Base-by-base conservation (phyloP, 2,329 filamentous ascomycete genomes). In the Sphaerostilbella broomeana region DNA sequence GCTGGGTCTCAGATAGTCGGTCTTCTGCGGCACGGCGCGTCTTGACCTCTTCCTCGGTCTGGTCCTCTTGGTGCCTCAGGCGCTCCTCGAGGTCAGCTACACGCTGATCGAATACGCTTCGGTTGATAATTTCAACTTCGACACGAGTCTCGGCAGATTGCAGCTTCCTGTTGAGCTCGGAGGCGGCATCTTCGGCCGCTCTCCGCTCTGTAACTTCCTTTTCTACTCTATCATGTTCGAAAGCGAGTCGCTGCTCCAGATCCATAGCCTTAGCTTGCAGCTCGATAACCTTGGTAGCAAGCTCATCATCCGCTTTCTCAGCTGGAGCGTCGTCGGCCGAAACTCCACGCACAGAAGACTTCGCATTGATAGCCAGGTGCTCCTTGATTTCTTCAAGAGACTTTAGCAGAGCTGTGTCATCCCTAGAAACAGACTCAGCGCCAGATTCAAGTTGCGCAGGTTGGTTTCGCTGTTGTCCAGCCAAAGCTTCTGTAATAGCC, bases 401-500 rank as follows among this genome's bases (percentile, higher is more conserved):
- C 51, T 86, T 78, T 13, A 85, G 60, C 21, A 89, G 64, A 19
- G 69, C 61, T 7, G 70, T 63, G 47, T 72, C 70, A 1, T 68
- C 63, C 4, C 52, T 46, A 3, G 60, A 43, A 4, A 46, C 28
- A 7, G 53, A 42, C 6, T 55, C 46, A 7, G 50, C 38, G 16
- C 53, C 42, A 9, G 59, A 50, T 12, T 53, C 45, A 15, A 56
- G 33, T 1, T 46, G 43, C 43, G 55, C 58, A 11, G 57, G 52
- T 33, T 61, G 59, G 43, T 55, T 63, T 34, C 59, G 67, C 35
- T 77, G 70, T 40, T 81, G 75, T 8, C 68, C 57, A 16, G 72
- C 70, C 27, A 95, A 65, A 20, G 84, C 87, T 49, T 97, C 90
- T 38, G 81, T 65, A 18, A 90, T 73, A 29, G 78, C 77, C 17